These are phyloP conservation scores for Danielia oregonensis DNA, from an alignment of 805 yeast genomes.

Conservation along the genomic window DNA sequence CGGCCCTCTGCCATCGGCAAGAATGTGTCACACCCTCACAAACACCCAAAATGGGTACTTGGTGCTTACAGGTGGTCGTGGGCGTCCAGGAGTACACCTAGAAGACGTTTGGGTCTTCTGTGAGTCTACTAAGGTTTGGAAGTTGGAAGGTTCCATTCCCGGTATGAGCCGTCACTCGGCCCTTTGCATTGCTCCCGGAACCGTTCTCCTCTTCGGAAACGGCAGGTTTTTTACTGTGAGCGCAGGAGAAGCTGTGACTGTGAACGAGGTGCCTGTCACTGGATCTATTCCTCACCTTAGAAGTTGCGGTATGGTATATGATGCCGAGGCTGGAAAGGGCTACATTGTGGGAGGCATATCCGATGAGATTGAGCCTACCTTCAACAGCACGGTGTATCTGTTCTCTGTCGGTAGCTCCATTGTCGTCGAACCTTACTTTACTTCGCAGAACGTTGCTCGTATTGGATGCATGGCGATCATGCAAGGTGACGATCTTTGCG, in stretches of 20 bases:
- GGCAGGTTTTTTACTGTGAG: constrained; percentile 6
- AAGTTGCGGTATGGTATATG: constrained; percentile 36
- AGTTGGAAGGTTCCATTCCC: constrained; percentile 24
- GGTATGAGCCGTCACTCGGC: constrained; percentile 14
- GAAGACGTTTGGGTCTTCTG: constrained; percentile 25
- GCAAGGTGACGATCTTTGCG: constrained; percentile 29
- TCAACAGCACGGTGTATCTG: constrained; percentile 30
- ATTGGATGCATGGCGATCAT: constrained; percentile 45
- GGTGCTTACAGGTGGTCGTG: constrained; percentile 64
- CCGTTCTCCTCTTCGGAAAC: constrained; percentile 8
- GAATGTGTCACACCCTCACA: constrained; percentile 60
- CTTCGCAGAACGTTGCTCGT: constrained; percentile 36
- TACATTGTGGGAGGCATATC: constrained; percentile 48
- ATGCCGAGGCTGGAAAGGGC: constrained; percentile 27
- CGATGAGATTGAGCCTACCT: constrained; percentile 23
- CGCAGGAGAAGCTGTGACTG: not conserved
- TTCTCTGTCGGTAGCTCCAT: constrained; percentile 19
- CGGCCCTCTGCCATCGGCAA: constrained; percentile 29
- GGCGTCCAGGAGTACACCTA: constrained; percentile 49
- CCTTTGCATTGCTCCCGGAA: constrained; percentile 1
- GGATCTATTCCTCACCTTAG: constrained; percentile 21
- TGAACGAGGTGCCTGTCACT: not conserved
- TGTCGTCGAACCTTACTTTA: constrained; percentile 8
- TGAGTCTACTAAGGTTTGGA: constrained; percentile 35
- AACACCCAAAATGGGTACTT: constrained; percentile 21